Evolutionary conservation across 2,329 filamentous ascomycete genomes (phyloP).

Genomic region (Chrysosporium keratinophilum): DNA sequence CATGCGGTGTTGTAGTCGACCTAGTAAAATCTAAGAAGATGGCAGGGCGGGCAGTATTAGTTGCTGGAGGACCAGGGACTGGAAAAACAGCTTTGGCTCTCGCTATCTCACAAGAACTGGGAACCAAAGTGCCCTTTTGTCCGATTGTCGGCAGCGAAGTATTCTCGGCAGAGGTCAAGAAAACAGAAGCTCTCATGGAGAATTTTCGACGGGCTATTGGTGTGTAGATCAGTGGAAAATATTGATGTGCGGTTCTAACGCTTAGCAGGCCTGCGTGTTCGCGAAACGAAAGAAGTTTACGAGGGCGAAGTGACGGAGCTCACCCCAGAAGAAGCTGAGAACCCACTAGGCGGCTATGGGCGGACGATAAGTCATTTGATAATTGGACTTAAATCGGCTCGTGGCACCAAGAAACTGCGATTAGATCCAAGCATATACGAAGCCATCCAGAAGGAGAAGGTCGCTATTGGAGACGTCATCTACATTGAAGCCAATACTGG

Average conservation of each 20-base stretch:
- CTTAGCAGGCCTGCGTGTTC: constrained; percentile 63
- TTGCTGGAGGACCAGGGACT: constrained; percentile 89
- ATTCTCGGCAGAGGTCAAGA: constrained; percentile 97
- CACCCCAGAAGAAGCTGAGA: constrained; percentile 95
- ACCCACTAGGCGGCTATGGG: constrained; percentile 90
- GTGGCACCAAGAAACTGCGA: constrained; percentile 94
- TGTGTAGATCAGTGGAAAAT: constrained; percentile 23
- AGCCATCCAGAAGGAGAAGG: constrained; percentile 95
- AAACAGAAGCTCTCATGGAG: constrained; percentile 98
- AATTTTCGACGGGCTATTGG: constrained; percentile 96
- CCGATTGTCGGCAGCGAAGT: constrained; percentile 97
- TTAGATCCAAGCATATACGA: constrained; percentile 98
- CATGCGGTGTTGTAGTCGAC: constrained; percentile 90
- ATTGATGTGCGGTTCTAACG: neutral
- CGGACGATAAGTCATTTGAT: constrained; percentile 94
- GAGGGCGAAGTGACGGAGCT: constrained; percentile 97
- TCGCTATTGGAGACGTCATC: constrained; percentile 91
- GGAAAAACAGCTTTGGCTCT: constrained; percentile 95
- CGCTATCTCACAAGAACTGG: constrained; percentile 91
- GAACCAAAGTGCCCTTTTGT: constrained; percentile 96
- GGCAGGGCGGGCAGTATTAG: constrained; percentile 84
- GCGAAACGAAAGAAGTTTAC: constrained; percentile 98
- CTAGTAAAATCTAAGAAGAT: constrained; percentile 95
- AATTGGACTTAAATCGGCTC: constrained; percentile 88
- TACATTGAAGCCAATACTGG: constrained; percentile 99